Conservation (phyloP, 2,329 filamentous ascomycete species). For the Aaosphaeria pasadenensis region DNA sequence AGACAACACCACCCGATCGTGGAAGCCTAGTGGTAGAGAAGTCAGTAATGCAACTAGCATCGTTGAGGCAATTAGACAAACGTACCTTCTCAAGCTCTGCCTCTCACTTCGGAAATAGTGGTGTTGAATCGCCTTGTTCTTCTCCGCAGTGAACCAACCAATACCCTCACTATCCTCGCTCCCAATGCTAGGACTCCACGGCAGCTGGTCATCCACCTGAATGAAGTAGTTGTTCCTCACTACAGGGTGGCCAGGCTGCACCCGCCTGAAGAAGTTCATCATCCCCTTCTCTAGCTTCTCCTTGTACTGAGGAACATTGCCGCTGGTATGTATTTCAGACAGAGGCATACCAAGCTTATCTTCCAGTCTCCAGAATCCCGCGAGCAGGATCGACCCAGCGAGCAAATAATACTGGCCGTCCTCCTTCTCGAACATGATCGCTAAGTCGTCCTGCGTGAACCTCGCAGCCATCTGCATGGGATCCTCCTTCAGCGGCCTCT, state of each 20-base stretch:
- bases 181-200: conserved; percentile 77
- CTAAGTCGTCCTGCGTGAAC: conserved; percentile 77
- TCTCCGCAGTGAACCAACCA: conserved; percentile 74
- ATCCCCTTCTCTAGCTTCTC: conserved; percentile 74
- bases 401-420: conserved; percentile 82
- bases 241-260: conserved; percentile 66
- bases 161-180: conserved; percentile 62
- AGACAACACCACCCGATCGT: conserved; percentile 53
- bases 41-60: background rate
- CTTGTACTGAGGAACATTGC: conserved; percentile 69
- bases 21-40: conserved; percentile 34
- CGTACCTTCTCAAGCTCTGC: conserved; percentile 61
- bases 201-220: conserved; percentile 74
- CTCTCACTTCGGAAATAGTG: conserved; percentile 77
- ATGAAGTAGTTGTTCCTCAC: conserved; percentile 82
- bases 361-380: conserved; percentile 78
- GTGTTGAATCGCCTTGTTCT: conserved; percentile 67
- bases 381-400: conserved; percentile 70
- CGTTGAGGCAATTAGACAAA: conserved; percentile 1
- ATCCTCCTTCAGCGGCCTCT: conserved; percentile 67
- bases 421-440: conserved; percentile 73
- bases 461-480: conserved; percentile 73
- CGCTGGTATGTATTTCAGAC: conserved; percentile 75
- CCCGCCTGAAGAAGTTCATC: conserved; percentile 74
- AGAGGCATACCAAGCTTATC: conserved; percentile 81